These are phyloP conservation scores for Pyricularia sp. DNA, from an alignment of 2,329 filamentous ascomycete species.

Conservation along the genomic window DNA sequence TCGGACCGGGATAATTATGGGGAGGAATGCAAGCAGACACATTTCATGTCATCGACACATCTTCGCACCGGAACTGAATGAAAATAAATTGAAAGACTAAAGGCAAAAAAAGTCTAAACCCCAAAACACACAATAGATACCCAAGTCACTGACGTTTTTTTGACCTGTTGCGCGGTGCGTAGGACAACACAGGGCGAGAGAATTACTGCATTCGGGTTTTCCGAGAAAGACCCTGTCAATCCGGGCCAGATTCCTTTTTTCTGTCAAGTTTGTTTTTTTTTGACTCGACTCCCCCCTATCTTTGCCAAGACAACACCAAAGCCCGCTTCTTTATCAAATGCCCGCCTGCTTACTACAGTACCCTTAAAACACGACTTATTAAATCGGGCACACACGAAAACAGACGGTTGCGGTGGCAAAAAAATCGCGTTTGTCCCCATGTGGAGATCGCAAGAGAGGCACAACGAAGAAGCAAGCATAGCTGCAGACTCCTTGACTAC, in stretches of 20 bases:
- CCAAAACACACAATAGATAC: neutral
- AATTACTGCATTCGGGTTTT: neutral
- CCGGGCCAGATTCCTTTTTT: neutral
- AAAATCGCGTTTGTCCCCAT: neutral
- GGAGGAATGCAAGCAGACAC: neutral
- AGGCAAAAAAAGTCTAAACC: neutral
- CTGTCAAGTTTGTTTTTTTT: neutral
- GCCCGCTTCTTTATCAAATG: neutral
- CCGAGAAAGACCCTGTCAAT: neutral
- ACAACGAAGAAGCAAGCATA: neutral
- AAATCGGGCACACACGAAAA: neutral
- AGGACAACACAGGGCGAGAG: neutral
- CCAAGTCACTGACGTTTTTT: neutral
- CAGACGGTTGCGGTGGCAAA: neutral
- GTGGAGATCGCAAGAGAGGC: neutral
- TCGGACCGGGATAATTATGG: neutral
- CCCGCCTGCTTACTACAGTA: neutral
- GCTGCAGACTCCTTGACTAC: neutral
- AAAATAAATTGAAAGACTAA: neutral
- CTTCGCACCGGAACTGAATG: neutral
- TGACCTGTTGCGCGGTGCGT: neutral
- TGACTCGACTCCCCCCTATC: neutral
- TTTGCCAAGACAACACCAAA: neutral
- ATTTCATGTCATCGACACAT: neutral
- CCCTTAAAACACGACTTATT: neutral